Base-by-base conservation (phyloP, 345 rosid species). In the Mallotus nudiflorus region DNA sequence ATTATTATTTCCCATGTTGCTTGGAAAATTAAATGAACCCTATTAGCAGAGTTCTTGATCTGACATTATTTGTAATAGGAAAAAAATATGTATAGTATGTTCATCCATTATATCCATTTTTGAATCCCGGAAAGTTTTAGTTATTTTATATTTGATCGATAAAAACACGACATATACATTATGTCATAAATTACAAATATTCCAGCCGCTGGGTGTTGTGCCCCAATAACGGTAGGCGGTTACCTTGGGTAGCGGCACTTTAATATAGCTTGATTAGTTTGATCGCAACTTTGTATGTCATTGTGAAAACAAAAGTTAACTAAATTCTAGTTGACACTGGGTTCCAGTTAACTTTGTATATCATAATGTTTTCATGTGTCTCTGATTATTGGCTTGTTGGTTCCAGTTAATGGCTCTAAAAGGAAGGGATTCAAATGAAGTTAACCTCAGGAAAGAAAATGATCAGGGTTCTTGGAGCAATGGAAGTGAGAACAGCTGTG, bases 401-500 rank as follows among this genome's bases (percentile, higher is more conserved):
- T 75, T 71, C 63, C 89, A 91, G 97, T 74, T 91, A 48, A 39
- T 80, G 78, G 78, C 80, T 64, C 67, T 91, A 74, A 91, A 80
- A 71, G 78, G 69, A 39, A 83, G 82, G 77, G 94, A 84, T 50
- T 73, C 83, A 67, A 82, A 78, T 40, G 90, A 81, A 63, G n/a
- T 27, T n/a, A 66, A 67, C 71, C 78, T 67, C 3, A 87, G 84
- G 84, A 85, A 83, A 82, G 93, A 90, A 74, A 76, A 77, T 15
- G 74, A 67, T 61, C 82, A 88, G 48, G 85, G 77, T 70, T 88
- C 94, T 50, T 83, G 92, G 92, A 91, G 89, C 88, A 85, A 87
- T 73, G 97, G 81, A 44, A 88, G 91, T 56, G 86, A 83, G 6
- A 86, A 76, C 80, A 80, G 80, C 68, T 83, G 82, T 46, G 97